phyloP scores from a whole-genome alignment of 306 rosid genomes.

The Fragaria nilgerrensis region DNA sequence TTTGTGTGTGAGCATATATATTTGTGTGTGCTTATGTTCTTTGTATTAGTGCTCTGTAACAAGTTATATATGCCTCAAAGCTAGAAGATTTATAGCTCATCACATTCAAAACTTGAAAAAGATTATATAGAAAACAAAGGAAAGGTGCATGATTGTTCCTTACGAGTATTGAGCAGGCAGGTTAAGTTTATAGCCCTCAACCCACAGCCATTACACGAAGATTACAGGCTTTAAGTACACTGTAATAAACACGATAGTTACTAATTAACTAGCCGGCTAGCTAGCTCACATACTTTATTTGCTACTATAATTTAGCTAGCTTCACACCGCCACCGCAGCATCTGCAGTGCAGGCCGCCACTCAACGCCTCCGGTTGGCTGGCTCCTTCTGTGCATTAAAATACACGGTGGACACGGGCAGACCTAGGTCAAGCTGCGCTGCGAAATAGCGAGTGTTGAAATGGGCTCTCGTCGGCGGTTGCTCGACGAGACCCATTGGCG shows the following conservation, averaged over 20 bases:
- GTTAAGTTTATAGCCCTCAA: not conserved
- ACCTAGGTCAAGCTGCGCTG: conserved; percentile 55
- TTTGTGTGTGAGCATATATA: not conserved
- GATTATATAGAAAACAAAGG: not conserved
- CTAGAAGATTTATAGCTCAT: not conserved
- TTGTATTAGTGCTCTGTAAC: not conserved
- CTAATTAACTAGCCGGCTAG: not conserved
- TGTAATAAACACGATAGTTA: not conserved
- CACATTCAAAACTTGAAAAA: not conserved
- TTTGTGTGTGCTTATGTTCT: not conserved
- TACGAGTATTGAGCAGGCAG: not conserved
- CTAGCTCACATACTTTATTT: conserved; percentile 5
- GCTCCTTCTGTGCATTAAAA: conserved; percentile 86
- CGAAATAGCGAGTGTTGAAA: conserved; percentile 78
- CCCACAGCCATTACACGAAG: not conserved
- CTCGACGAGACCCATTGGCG: conserved; percentile 49
- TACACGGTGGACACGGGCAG: conserved; percentile 79
- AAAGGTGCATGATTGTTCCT: not conserved
- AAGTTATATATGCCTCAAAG: not conserved
- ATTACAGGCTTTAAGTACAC: not conserved
- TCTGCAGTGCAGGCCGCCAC: not conserved
- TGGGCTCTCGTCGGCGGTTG: conserved; percentile 54
- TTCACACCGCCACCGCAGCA: not conserved
- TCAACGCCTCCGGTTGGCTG: conserved; percentile 57
- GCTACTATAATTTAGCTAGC: not conserved